phyloP scores from a whole-genome alignment of 176 grass and related monocot species.

The Zoysia pacifica region DNA sequence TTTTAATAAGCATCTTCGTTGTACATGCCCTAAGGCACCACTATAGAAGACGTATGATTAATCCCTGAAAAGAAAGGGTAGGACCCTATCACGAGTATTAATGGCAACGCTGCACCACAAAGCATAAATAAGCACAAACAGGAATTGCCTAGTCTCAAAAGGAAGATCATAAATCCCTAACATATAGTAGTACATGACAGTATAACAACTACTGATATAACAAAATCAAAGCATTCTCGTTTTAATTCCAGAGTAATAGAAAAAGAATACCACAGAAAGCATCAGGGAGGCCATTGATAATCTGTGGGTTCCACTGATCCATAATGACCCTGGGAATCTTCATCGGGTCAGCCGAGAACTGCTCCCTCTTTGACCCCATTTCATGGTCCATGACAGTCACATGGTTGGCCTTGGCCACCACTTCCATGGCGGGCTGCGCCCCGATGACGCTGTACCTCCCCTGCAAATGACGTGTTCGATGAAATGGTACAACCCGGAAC shows the following conservation, averaged over 20 bases:
- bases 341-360: constrained; percentile 65
- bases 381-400: constrained; percentile 76
- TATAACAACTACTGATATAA: background rate
- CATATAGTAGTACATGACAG: background rate
- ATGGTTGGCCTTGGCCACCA: constrained; percentile 70
- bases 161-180: background rate
- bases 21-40: background rate
- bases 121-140: background rate
- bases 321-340: constrained; percentile 68
- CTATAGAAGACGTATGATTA: background rate
- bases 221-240: background rate
- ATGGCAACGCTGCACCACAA: background rate
- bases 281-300: constrained; percentile 61
- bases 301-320: constrained; percentile 71
- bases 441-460: constrained; percentile 91
- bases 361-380: constrained; percentile 58
- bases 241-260: background rate
- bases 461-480: constrained; percentile 32
- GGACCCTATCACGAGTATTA: background rate
- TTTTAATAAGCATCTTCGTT: no score
- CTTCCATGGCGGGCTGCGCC: constrained; percentile 80
- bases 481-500: background rate
- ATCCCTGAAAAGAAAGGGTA: background rate
- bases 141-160: background rate
- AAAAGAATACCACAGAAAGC: constrained; percentile 69